phyloP scores from a whole-genome alignment of 2,329 filamentous ascomycete genomes.

The Diaporthe velutina region DNA sequence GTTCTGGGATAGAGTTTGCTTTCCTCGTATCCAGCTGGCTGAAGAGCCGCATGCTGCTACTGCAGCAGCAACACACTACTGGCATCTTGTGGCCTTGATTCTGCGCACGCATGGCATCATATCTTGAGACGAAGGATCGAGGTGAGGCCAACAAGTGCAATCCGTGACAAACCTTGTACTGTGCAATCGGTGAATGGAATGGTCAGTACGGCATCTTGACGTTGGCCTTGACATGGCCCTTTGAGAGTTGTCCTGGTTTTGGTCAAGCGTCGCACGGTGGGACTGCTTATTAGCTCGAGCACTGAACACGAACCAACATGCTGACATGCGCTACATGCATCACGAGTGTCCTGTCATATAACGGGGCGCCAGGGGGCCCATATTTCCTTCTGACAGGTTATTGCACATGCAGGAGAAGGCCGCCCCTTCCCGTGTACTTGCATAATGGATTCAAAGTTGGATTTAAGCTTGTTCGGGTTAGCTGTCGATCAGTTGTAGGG shows the following conservation, averaged over 20 bases:
- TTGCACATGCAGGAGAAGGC: background rate
- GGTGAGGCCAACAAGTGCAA: background rate
- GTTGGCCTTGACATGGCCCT: background rate
- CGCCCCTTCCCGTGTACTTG: background rate
- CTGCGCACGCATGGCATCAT: background rate
- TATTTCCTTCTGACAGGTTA: background rate
- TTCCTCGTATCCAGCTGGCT: conserved; percentile 29
- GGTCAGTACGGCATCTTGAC: background rate
- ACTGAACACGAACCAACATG: background rate
- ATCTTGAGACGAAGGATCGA: conserved; percentile 4
- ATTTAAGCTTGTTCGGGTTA: conserved; percentile 30
- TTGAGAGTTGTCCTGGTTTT: too few species aligned
- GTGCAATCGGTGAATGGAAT: background rate
- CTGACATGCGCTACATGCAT: background rate
- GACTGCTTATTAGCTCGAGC: background rate
- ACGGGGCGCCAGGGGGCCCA: background rate
- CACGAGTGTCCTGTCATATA: background rate
- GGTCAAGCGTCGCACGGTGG: background rate
- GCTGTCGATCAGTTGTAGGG: conserved; percentile 6
- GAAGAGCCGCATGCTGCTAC: conserved; percentile 32
- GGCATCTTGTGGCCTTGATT: background rate
- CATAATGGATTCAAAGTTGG: background rate
- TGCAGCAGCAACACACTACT: conserved; percentile 13
- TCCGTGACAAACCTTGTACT: background rate
- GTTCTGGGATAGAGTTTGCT: conserved; percentile 17